Evolutionary conservation across 768 basidiomycete genomes (phyloP).

Genomic region (Saitozyma sp.): DNA sequence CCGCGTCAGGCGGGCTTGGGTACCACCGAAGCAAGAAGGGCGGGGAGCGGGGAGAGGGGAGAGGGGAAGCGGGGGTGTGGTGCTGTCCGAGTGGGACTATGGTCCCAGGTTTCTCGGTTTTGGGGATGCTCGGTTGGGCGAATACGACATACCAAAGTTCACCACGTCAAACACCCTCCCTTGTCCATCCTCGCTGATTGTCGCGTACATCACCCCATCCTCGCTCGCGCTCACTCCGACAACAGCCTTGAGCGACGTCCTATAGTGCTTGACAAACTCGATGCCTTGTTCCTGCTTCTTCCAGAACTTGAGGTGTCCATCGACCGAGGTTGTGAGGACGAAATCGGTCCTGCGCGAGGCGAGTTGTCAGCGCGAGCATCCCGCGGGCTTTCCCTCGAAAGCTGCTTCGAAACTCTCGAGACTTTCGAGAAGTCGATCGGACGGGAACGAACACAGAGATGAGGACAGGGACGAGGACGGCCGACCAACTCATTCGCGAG

Average conservation of each 20-base stretch:
- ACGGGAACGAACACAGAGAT: not conserved
- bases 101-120: no score
- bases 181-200: constrained; percentile 83
- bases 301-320: constrained; percentile 97
- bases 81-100: not conserved
- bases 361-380: constrained; percentile 1
- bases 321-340: constrained; percentile 87
- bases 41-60: no score
- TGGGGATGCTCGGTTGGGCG: not conserved
- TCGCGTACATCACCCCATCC: constrained; percentile 90
- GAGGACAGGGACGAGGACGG: not conserved
- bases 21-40: no score
- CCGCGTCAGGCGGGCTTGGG: not conserved
- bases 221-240: constrained; percentile 78
- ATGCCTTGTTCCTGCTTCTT: constrained; percentile 95
- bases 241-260: constrained; percentile 81
- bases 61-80: constrained; percentile 1
- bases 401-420: not conserved
- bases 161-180: constrained; percentile 97
- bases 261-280: constrained; percentile 97
- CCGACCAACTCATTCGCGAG: no score
- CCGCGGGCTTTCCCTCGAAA: not conserved
- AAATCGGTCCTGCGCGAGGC: constrained; percentile 72
- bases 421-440: not conserved
- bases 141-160: constrained; percentile 78